Evolutionary conservation across 345 rosid genomes (phyloP).

Genomic region (Pelargonium nanum): DNA sequence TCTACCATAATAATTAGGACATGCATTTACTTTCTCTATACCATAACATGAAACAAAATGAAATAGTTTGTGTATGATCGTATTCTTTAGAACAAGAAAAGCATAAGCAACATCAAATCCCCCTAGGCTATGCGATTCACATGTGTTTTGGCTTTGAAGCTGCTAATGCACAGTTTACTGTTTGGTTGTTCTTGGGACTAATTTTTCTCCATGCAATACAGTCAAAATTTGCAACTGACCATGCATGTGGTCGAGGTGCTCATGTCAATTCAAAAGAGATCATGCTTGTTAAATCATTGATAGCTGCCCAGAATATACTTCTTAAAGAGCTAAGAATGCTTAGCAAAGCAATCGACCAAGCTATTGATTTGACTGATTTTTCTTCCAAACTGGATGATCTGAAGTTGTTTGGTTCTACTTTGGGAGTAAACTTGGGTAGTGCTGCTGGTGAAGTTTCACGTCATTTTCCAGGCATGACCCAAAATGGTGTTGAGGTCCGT

Average conservation of each 20-base stretch:
- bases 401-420: constrained; percentile 21
- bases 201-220: background rate
- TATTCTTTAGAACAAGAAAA: background rate
- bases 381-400: constrained; percentile 37
- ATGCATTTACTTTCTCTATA: too few species aligned
- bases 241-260: constrained; percentile 42
- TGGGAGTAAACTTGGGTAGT: constrained; percentile 23
- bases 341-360: constrained; percentile 43
- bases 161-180: background rate
- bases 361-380: constrained; percentile 50
- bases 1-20: too few species aligned
- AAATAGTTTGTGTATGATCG: too few species aligned
- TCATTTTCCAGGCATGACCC: constrained; percentile 39
- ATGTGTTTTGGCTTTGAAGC: background rate
- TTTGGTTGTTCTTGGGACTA: background rate
- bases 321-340: constrained; percentile 56
- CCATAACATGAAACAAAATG: too few species aligned
- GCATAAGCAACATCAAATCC: background rate
- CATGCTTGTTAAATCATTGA: constrained; percentile 53
- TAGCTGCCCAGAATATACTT: constrained; percentile 52
- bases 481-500: constrained; percentile 69
- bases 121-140: background rate
- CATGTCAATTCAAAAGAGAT: constrained; percentile 34
- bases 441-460: constrained; percentile 32
- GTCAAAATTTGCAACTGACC: constrained; percentile 2